Base-by-base conservation (phyloP, 2,329 filamentous ascomycete genomes). In the Diplodia corticola region DNA sequence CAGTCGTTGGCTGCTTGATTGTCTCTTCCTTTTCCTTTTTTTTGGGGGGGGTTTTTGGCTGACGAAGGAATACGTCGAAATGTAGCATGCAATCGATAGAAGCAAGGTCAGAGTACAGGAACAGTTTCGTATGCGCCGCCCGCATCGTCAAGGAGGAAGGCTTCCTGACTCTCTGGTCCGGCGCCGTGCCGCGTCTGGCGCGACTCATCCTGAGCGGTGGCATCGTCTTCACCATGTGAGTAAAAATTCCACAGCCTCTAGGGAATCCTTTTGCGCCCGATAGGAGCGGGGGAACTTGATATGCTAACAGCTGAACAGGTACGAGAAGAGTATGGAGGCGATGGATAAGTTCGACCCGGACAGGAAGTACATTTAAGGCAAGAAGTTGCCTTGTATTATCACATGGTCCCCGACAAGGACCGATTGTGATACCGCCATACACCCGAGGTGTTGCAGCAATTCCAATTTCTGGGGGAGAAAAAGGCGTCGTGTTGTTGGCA, bases 311-410 rank as follows among this genome's bases (percentile, higher is more conserved):
- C 12, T 15, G 15, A 24, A 15, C 65, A 80, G 78, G 89, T 95
- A 97, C 77, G 94, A 98, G 82, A 97, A 97, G 85, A 91, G 90
- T 67, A 98, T 98, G 83, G 94, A 97, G 63, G 73, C 93, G 67
- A 88, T 99, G 82, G 87, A 92, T 73, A 83, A 77, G 74, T 67
- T 93, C 63, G 95, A 99, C 76, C 95, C 95, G 0, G 86, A 96
- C 73, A 88, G 88, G 75, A 90, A 85, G 76, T 97, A 96, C 75
- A 86, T 98, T 69, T 96, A 46, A 67, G 30, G 13, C 7, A 2
- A 5, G n/a, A n/a, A 9, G 28, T 12, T 4, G 17, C n/a, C 17
- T 20, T 44, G 40, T 44, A 44, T 44, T 20, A 28, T 53, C 26
- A 53, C 49, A 15, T 53, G 49, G 49, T 3, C n/a, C n/a, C n/a